These are phyloP conservation scores for Lantana camara DNA, from an alignment of 257 asterid species.

Conservation along the genomic window DNA sequence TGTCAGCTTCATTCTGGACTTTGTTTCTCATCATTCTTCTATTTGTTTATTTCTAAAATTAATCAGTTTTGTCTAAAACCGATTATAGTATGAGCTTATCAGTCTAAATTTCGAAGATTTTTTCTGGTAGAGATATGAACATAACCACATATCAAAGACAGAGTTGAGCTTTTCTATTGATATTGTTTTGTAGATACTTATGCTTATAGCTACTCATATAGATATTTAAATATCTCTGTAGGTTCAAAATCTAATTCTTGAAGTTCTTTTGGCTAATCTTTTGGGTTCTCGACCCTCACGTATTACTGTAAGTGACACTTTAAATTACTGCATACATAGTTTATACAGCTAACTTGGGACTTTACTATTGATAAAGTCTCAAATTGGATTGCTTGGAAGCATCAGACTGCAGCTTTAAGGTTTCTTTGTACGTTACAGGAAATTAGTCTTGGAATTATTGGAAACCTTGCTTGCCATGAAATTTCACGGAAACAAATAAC, in stretches of 20 bases:
- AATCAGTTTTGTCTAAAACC: not conserved
- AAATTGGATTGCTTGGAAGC: constrained; percentile 6
- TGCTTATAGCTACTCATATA: constrained; percentile 11
- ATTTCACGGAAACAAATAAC: constrained; percentile 51
- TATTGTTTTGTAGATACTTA: constrained; percentile 5
- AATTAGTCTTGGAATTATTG: constrained; percentile 88
- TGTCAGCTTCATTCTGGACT: constrained; percentile 16
- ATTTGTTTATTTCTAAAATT: constrained; percentile 18
- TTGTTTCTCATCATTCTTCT: constrained; percentile 1
- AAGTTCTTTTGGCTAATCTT: constrained; percentile 83
- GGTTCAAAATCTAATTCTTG: constrained; percentile 88
- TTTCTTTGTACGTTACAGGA: constrained; percentile 59
- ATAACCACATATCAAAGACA: not conserved
- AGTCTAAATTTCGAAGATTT: not conserved
- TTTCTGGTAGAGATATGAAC: constrained; percentile 4
- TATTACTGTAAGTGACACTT: constrained; percentile 54
- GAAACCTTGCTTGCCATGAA: constrained; percentile 96
- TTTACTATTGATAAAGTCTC: constrained; percentile 6
- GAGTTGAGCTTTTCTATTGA: constrained; percentile 3
- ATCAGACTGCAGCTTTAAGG: constrained; percentile 3
- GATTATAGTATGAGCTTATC: not conserved
- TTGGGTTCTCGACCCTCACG: constrained; percentile 66
- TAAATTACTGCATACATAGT: constrained; percentile 9
- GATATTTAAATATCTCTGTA: constrained; percentile 31
- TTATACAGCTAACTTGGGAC: constrained; percentile 8